These are phyloP conservation scores for Mucor sp. DNA, from an alignment of 371 early-diverging fungal genomes.

Conservation along the genomic window DNA sequence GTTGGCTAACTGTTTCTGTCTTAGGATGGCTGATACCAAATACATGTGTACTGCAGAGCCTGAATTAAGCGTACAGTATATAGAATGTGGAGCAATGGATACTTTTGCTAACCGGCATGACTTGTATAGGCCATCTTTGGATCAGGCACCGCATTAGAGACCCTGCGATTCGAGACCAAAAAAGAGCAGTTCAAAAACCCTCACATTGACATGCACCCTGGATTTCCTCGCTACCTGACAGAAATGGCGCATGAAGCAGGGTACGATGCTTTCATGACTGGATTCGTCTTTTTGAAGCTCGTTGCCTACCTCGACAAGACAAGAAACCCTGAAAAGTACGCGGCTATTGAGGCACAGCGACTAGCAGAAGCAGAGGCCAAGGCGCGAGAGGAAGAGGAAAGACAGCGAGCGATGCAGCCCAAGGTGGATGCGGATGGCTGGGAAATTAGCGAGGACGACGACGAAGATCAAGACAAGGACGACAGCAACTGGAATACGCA, in stretches of 20 bases:
- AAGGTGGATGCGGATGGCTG: slow-evolving; percentile 30
- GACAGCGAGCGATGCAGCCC: slow-evolving; percentile 4
- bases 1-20: background rate
- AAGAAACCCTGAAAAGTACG: slow-evolving; percentile 20
- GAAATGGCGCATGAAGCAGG: slow-evolving; percentile 86
- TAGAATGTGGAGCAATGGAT: background rate
- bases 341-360: background rate
- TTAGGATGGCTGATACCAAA: slow-evolving; percentile 82
- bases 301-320: slow-evolving; percentile 25
- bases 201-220: slow-evolving; percentile 49
- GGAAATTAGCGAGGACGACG: slow-evolving; percentile 43
- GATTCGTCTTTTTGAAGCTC: slow-evolving; percentile 47
- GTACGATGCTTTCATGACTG: slow-evolving; percentile 89
- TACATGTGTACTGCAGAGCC: slow-evolving; percentile 63
- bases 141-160: slow-evolving; percentile 39
- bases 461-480: slow-evolving; percentile 27
- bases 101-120: background rate
- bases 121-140: slow-evolving; percentile 27
- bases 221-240: slow-evolving; percentile 41
- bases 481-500: slow-evolving; percentile 19
- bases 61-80: slow-evolving; percentile 44
- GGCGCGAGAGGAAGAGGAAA: slow-evolving; percentile 19
- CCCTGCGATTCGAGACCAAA: slow-evolving; percentile 43
- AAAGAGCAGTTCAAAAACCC: slow-evolving; percentile 50
- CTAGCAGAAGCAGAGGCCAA: slow-evolving; percentile 19